A percentile compares a stretch with the other conserved stretches of the same genome.
Conservation (phyloP, 2,329 filamentous ascomycete species). For the Bipolaris zeicola region DNA sequence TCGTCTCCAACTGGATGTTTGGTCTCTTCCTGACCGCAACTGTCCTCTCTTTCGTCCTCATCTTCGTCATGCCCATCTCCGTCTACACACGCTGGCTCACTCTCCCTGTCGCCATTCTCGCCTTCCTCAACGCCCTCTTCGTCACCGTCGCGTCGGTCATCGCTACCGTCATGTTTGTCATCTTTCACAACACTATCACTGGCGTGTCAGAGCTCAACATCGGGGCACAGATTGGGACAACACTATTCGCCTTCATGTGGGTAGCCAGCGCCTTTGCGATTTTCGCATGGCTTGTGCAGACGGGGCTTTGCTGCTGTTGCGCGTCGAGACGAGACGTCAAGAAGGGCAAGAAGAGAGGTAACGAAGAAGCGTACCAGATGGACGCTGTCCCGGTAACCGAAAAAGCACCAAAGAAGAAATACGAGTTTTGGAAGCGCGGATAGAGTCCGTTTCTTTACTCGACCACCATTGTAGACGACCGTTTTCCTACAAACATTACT, state of each 20-base stretch:
- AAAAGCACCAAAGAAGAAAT: slow-evolving; percentile 16
- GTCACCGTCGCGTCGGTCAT: slow-evolving; percentile 73
- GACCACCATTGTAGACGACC: background rate
- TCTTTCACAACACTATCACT: slow-evolving; percentile 78
- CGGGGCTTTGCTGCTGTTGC: slow-evolving; percentile 80
- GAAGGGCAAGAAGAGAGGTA: slow-evolving; percentile 55
- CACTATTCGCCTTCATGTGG: slow-evolving; percentile 93
- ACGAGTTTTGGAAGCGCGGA: slow-evolving; percentile 24
- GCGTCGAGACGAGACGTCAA: slow-evolving; percentile 61
- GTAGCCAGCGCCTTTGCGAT: slow-evolving; percentile 70
- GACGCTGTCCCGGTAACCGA: slow-evolving; percentile 13
- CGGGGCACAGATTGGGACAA: slow-evolving; percentile 67
- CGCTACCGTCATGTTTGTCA: slow-evolving; percentile 81
- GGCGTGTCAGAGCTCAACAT: slow-evolving; percentile 77
- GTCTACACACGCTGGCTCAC: slow-evolving; percentile 61
- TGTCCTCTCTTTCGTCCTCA: slow-evolving; percentile 72
- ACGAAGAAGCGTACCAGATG: slow-evolving; percentile 41
- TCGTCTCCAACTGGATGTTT: slow-evolving; percentile 86
- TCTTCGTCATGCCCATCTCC: slow-evolving; percentile 66
- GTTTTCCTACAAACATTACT: background rate
- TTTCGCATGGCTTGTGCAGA: slow-evolving; percentile 72
- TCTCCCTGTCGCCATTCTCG: slow-evolving; percentile 70
- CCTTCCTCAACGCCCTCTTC: slow-evolving; percentile 69
- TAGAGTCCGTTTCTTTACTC: slow-evolving; percentile 10
- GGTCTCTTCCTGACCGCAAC: slow-evolving; percentile 78